A percentile compares a stretch with the other conserved stretches of the same genome.
These are phyloP conservation scores for Aspergillus egyptiacus DNA, from an alignment of 495 filamentous ascomycete species.

Conservation along the genomic window DNA sequence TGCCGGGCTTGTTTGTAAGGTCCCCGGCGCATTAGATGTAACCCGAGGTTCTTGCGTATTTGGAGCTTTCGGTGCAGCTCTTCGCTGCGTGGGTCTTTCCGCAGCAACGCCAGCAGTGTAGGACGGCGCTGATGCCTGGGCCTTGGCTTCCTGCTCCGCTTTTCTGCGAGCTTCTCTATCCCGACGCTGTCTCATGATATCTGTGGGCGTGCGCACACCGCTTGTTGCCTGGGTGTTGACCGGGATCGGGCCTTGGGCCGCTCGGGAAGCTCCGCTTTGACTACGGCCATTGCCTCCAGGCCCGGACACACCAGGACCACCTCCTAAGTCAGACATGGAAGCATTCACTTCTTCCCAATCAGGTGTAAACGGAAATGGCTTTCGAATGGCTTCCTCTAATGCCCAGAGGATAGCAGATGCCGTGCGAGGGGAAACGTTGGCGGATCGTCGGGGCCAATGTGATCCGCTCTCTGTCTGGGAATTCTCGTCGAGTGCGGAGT, in stretches of 20 bases:
- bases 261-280: constrained; percentile 45
- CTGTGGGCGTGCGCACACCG: constrained; percentile 53
- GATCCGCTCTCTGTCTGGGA: constrained; percentile 33
- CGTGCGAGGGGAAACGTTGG: constrained; percentile 57
- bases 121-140: constrained; percentile 25
- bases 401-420: constrained; percentile 81
- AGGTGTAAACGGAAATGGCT: constrained; percentile 75
- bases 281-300: constrained; percentile 38
- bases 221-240: constrained; percentile 39
- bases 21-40: constrained; percentile 3
- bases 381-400: constrained; percentile 83
- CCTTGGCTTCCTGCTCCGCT: constrained; percentile 51
- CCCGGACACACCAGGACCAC: constrained; percentile 41
- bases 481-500: constrained; percentile 33
- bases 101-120: constrained; percentile 56
- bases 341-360: constrained; percentile 88
- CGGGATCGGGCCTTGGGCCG: constrained; percentile 43
- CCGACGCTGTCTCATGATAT: constrained; percentile 69
- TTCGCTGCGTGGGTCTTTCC: constrained; percentile 41
- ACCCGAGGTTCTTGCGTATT: constrained; percentile 22
- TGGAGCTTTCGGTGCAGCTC: constrained; percentile 25
- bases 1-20: constrained; percentile 7
- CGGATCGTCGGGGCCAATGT: constrained; percentile 50
- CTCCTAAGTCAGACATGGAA: constrained; percentile 80
- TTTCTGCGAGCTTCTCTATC: constrained; percentile 61